Evolutionary conservation across 108 stramenopile species (phyloP).

Genomic region (Nitzschia putrida): DNA sequence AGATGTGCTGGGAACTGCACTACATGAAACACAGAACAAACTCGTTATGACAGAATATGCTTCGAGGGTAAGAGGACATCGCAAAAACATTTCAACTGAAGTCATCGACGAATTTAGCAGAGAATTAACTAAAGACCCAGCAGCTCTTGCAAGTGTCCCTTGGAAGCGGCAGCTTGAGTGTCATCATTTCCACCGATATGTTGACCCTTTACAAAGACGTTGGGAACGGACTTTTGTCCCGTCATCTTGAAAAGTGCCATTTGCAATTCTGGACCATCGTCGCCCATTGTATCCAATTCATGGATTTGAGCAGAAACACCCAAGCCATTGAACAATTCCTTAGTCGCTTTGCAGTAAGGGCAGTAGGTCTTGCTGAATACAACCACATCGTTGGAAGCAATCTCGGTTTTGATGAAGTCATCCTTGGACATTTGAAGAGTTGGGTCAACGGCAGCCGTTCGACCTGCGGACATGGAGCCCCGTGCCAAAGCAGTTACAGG

Average conservation of each 20-base stretch:
- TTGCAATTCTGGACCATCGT: slow-evolving; percentile 72
- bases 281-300: slow-evolving; percentile 72
- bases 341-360: slow-evolving; percentile 66
- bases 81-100: too few species aligned
- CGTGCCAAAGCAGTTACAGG: slow-evolving; percentile 1
- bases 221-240: slow-evolving; percentile 82
- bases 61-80: too few species aligned
- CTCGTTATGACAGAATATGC: too few species aligned
- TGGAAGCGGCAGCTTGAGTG: slow-evolving; percentile 60
- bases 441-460: not conserved
- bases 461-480: not conserved
- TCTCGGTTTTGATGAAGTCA: slow-evolving; percentile 74
- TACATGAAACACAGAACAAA: too few species aligned
- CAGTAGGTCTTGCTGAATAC: slow-evolving; percentile 74
- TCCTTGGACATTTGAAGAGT: slow-evolving; percentile 17
- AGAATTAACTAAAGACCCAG: slow-evolving; percentile 29
- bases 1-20: too few species aligned
- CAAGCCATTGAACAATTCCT: slow-evolving; percentile 55
- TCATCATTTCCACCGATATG: slow-evolving; percentile 85
- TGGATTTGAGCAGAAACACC: slow-evolving; percentile 57
- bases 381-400: slow-evolving; percentile 66
- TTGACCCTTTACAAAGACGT: slow-evolving; percentile 79
- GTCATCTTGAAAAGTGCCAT: slow-evolving; percentile 53
- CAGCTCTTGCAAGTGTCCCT: slow-evolving; percentile 74
- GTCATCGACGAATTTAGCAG: too few species aligned